Evolutionary conservation across 2,329 filamentous ascomycete species (phyloP), one percentile per base, ranked within the genome.

Genomic region (Anthostomella pinea): DNA sequence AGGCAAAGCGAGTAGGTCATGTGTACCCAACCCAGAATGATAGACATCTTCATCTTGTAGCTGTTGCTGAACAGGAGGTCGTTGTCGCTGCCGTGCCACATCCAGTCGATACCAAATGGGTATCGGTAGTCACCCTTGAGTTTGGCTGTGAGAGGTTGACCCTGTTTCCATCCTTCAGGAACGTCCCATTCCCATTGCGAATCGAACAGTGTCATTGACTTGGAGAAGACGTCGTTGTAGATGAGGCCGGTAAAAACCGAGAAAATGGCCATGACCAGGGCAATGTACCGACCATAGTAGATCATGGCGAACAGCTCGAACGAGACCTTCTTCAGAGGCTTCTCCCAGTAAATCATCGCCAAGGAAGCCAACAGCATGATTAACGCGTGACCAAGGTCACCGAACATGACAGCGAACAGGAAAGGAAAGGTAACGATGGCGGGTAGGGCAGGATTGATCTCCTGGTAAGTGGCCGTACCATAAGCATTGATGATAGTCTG

Each of bases 11-110:
- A 97, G 69, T 95, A 98, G 3, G 93, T 98, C 93, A 98, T 98
- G 70, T 96, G 90, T 41, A 80, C 80, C 93, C 94, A 98, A 63
- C 94, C 93, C 49, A 98, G 77, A 50, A 98, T 79, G 60, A 98
- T 96, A 71, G 87, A 94, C 68, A 98, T 86, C 75, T 98, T 98
- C 93, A 98, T 98, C 82, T 98, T 98, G 77, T 93, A 94, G 66
- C 87, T 94, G 83, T 98, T 98, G 63, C 81, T 85, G 70, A 98
- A 98, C 32, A 98, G 77, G 14, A 98, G 75, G 43, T 94, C 85
- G 57, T 98, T 98, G 56, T 97, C 91, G 9, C 89, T 85, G 42
- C 85, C 89, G 62, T 98, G 94, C 93, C 93, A 98, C 58, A 84
- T 86, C 82, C 84, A 95, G 60, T 98, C 93, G 43, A 98, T 69